A percentile compares a stretch with the other conserved stretches of the same genome.
These are phyloP conservation scores for Colletotrichum siamense DNA, from an alignment of 2,329 filamentous ascomycete genomes.

Conservation along the genomic window DNA sequence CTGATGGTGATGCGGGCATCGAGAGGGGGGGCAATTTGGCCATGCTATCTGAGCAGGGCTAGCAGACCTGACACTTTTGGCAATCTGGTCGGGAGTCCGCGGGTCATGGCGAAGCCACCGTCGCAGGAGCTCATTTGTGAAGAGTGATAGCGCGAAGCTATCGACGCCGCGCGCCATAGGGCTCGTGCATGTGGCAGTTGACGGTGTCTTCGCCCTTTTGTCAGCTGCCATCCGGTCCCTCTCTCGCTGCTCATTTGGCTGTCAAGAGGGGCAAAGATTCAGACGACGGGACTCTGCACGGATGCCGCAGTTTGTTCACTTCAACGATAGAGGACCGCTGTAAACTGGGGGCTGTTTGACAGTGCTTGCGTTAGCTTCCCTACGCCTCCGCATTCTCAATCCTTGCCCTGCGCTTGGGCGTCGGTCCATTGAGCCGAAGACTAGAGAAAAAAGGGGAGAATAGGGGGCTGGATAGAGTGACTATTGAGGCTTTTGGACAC, in stretches of 20 bases:
- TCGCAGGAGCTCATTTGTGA: slow-evolving; percentile 11
- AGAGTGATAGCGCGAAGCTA: slow-evolving; percentile 12
- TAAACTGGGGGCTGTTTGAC: neutral
- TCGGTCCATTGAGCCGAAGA: neutral
- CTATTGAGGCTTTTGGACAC: neutral
- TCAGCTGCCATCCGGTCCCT: slow-evolving; percentile 19
- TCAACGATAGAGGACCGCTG: neutral
- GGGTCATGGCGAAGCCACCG: slow-evolving; percentile 16
- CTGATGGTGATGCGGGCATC: neutral
- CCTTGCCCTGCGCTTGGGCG: slow-evolving; percentile 8
- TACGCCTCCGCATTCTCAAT: slow-evolving; percentile 1
- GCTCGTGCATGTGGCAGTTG: slow-evolving; percentile 13
- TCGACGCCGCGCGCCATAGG: neutral
- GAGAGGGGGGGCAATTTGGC: neutral
- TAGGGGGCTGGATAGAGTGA: neutral
- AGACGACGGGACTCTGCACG: neutral
- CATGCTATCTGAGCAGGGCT: neutral
- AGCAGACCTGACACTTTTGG: neutral
- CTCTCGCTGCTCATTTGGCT: neutral
- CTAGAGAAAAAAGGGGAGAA: neutral
- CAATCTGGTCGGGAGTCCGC: neutral
- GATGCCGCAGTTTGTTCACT: neutral
- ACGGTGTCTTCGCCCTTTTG: slow-evolving; percentile 4
- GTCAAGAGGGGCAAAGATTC: neutral
- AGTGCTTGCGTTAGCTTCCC: neutral